Percentiles rank a stretch among this genome's conserved stretches.
Evolutionary conservation across 108 stramenopile species (phyloP).

Genomic region (Nannochloropsis salina): DNA sequence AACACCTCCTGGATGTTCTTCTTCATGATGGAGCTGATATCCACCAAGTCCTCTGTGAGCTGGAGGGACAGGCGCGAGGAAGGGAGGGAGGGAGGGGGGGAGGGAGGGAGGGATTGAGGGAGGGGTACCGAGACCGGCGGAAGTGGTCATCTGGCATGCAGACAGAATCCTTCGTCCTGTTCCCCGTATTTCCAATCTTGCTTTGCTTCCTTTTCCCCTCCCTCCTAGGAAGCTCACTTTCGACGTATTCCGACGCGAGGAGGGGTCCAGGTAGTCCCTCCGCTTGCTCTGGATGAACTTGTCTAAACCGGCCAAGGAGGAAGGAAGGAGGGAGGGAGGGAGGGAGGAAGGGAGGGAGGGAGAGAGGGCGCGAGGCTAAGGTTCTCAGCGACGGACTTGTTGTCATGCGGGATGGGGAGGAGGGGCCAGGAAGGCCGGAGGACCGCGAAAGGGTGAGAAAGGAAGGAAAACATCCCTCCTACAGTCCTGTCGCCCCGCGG

Average conservation of each 20-base stretch:
- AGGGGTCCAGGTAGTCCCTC: conserved; percentile 81
- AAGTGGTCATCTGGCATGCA: no score
- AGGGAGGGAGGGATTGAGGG: neutral
- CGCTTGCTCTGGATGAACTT: conserved; percentile 82
- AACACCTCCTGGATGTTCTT: conserved; percentile 69
- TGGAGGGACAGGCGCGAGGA: neutral
- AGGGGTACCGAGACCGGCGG: no score
- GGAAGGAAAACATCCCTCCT: no score
- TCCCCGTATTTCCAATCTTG: neutral
- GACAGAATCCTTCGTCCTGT: neutral
- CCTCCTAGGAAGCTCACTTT: conserved; percentile 42
- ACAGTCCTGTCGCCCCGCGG: no score
- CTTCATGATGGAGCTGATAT: conserved; percentile 92
- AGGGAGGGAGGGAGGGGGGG: neutral
- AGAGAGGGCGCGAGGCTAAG: no score
- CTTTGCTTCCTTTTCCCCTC: neutral
- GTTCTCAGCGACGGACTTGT: no score
- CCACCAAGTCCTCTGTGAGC: conserved; percentile 84
- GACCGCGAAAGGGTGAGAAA: no score
- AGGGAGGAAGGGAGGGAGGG: conserved; percentile 87
- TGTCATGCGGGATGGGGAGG: no score
- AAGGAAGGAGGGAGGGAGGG: conserved; percentile 70
- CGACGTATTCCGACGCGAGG: conserved; percentile 64
- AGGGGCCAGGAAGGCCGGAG: no score
- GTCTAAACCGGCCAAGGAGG: neutral